These are phyloP conservation scores for Euptelea pleiosperma DNA, from an alignment of 164 flowering plant species.

Conservation along the genomic window DNA sequence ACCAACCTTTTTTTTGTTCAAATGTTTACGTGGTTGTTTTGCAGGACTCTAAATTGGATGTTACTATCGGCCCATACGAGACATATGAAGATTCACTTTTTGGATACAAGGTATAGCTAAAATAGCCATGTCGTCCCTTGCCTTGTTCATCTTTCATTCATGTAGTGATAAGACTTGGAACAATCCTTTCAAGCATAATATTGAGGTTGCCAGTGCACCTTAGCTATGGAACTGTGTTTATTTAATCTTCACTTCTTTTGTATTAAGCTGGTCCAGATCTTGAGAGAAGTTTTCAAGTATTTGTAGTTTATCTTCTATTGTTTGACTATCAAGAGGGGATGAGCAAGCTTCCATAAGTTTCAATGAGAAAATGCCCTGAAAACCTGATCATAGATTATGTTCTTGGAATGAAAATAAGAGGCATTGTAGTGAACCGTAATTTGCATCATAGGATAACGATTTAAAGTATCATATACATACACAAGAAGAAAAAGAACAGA, in stretches of 20 bases:
- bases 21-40: slow-evolving; percentile 1
- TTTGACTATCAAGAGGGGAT: background rate
- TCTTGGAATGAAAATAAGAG: too few relatives aligned
- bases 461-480: too few relatives aligned
- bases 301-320: too few relatives aligned
- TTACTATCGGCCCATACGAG: slow-evolving; percentile 96
- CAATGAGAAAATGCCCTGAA: too few relatives aligned
- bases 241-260: too few relatives aligned
- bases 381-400: too few relatives aligned
- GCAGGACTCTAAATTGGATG: slow-evolving; percentile 90
- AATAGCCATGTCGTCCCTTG: background rate
- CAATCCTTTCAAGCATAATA: background rate
- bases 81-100: slow-evolving; percentile 86
- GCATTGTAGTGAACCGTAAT: too few relatives aligned
- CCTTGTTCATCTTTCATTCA: background rate
- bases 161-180: background rate
- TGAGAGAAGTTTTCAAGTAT: too few relatives aligned
- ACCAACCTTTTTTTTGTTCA: background rate
- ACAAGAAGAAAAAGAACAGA: too few relatives aligned
- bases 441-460: too few relatives aligned
- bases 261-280: background rate
- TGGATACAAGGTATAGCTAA: slow-evolving; percentile 81
- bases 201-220: background rate
- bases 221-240: background rate
- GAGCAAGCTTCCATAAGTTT: too few relatives aligned